Percentiles rank a stretch among this genome's conserved stretches.
Evolutionary conservation across 495 filamentous ascomycete species (phyloP).

Genomic region (Penicillium parvum): DNA sequence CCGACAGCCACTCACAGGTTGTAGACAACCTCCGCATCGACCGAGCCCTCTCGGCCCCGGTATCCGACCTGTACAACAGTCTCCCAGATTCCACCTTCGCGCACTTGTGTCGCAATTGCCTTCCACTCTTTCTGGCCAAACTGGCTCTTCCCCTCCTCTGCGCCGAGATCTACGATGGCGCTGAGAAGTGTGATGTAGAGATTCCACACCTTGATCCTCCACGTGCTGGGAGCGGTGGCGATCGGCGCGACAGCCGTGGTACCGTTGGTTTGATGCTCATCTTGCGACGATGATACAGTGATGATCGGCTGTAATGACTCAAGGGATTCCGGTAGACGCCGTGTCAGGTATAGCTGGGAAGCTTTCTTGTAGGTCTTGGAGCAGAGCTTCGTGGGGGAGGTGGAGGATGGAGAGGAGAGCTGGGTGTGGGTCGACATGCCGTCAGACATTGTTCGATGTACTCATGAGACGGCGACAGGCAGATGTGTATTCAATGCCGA

Average conservation of each 20-base stretch:
- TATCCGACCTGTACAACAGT: constrained; percentile 84
- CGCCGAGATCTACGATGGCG: constrained; percentile 78
- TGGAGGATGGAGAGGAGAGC: constrained; percentile 47
- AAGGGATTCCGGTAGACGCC: constrained; percentile 84
- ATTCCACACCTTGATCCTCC: constrained; percentile 93
- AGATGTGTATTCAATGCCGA: neutral
- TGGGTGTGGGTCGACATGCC: constrained; percentile 40
- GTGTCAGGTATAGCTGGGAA: constrained; percentile 86
- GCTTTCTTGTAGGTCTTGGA: constrained; percentile 73
- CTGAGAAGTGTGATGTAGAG: constrained; percentile 91
- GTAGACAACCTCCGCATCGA: constrained; percentile 92
- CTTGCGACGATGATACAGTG: constrained; percentile 31
- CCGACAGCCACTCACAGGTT: constrained; percentile 61
- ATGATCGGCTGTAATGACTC: constrained; percentile 76
- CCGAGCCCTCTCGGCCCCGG: constrained; percentile 76
- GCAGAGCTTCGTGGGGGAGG: constrained; percentile 60
- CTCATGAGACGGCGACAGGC: neutral
- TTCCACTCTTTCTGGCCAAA: constrained; percentile 86
- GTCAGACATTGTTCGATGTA: constrained; percentile 31
- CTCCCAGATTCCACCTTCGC: constrained; percentile 88
- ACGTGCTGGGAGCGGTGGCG: constrained; percentile 64
- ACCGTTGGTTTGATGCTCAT: constrained; percentile 36
- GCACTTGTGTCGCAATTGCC: constrained; percentile 68
- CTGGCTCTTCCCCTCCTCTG: constrained; percentile 82
- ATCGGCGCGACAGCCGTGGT: constrained; percentile 58